Evolutionary conservation across 805 yeast genomes (phyloP).

Genomic region (Zygosaccharomyces pseudorouxii): DNA sequence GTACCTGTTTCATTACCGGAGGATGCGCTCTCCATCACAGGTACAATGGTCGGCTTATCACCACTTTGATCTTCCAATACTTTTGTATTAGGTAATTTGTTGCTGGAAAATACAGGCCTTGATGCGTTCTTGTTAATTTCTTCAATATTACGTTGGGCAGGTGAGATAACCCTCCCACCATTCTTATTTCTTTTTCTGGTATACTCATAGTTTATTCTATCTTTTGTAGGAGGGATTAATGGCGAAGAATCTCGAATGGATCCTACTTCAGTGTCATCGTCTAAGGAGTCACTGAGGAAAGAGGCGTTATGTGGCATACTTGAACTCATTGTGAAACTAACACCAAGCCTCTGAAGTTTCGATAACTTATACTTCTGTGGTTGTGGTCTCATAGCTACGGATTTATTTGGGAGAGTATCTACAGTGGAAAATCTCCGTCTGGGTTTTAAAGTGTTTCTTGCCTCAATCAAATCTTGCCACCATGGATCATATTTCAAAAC

Average conservation of each 20-base stretch:
- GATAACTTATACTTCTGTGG: constrained; percentile 44
- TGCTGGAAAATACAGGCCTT: constrained; percentile 62
- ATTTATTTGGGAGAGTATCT: constrained; percentile 27
- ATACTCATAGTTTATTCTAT: constrained; percentile 12
- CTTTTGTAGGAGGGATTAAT: constrained; percentile 14
- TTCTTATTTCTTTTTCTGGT: constrained; percentile 9
- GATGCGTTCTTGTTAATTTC: constrained; percentile 12
- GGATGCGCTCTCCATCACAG: constrained; percentile 38
- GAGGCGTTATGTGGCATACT: constrained; percentile 41
- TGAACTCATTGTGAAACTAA: constrained; percentile 73
- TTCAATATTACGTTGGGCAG: constrained; percentile 5
- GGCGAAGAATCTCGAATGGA: constrained; percentile 15
- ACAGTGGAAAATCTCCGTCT: constrained; percentile 31
- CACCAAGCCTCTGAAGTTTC: constrained; percentile 68
- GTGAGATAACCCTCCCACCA: constrained; percentile 1
- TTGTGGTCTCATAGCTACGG: constrained; percentile 19
- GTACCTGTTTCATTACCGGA: constrained; percentile 6
- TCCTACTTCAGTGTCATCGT: constrained; percentile 28
- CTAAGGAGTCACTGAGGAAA: constrained; percentile 30
- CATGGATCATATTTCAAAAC: constrained; percentile 64
- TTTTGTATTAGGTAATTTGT: constrained; percentile 63
- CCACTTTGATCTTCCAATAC: constrained; percentile 66
- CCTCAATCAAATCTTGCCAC: constrained; percentile 71
- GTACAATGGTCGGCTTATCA: constrained; percentile 59
- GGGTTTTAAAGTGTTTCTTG: constrained; percentile 42